Base-by-base conservation (phyloP, 768 basidiomycete species). In the Kwoniella mangroviensis region DNA sequence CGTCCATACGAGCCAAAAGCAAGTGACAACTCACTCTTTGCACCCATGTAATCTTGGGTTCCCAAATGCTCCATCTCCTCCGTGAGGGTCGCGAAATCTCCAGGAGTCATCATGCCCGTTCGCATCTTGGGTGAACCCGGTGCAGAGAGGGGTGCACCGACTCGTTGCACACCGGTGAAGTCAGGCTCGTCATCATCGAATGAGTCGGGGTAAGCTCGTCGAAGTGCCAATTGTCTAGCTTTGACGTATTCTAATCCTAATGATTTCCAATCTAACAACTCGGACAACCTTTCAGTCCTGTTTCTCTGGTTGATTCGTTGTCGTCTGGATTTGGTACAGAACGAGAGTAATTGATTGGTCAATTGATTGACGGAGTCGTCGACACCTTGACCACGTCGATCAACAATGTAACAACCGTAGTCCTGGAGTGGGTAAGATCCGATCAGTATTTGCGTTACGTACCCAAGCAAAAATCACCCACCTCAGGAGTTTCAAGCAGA, bases 271-370 rank as follows among this genome's bases (percentile, higher is more conserved):
- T 99, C 97, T 69, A 99, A 86, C 67, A 99, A 84, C 17, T 96
- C 96, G 60, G 89, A 91, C 19, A 99, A 86, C 28, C 97, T 89
- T 82, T 99, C 97, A 64, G 98, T 96, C 53, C 97, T 89, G 85
- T 98, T 99, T 41, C 97, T 91, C 85, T 98, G 97, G 84, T 99
- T 98, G 84, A 98, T 98, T 59, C 97, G 88, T 83, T 98, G 97
- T 54, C 97, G 88, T n/a, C 97, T 87, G 4, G 94, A 90, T 86
- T 84, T 84, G 70, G 72, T 76, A 21, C 76, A 65, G 72, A 83
- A 84, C 24, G 79, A 73, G 56, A 83, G 66, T 63, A 84, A 68
- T 71, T 83, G 82, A 67, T 78, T 76, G 64, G 82, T 83, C 55
- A 99, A 89, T 80, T 91, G 90, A 84, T 87, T 90, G 77, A 96